Conservation (phyloP, 129 eudicot genomes). For the Deinandra increscens region DNA sequence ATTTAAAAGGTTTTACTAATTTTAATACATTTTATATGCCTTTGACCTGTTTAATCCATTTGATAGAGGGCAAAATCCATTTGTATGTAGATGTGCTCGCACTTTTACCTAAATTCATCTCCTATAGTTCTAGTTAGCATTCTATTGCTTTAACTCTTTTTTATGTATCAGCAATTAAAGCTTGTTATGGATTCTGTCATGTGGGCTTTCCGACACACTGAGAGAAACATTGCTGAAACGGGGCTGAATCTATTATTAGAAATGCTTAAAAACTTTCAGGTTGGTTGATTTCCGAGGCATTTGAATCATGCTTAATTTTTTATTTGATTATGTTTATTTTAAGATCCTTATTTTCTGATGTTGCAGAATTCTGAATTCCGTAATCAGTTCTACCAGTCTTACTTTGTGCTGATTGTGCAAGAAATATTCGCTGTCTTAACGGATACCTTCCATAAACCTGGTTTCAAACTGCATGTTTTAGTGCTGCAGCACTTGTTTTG, state of each 20-base stretch:
- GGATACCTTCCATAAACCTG: slow-evolving; percentile 97
- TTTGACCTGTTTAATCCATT: background rate
- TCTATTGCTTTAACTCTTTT: background rate
- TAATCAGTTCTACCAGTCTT: slow-evolving; percentile 79
- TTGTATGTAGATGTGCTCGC: background rate
- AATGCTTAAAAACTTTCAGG: slow-evolving; percentile 98
- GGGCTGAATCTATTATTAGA: slow-evolving; percentile 83
- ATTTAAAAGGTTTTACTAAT: background rate
- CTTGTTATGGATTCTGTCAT: slow-evolving; percentile 98
- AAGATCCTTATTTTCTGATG: background rate
- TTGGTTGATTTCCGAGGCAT: slow-evolving; percentile 19
- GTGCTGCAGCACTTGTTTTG: slow-evolving; percentile 89
- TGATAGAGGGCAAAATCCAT: background rate
- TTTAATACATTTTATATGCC: background rate
- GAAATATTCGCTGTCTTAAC: slow-evolving; percentile 96
- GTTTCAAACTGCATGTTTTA: slow-evolving; percentile 92
- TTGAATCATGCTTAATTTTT: slow-evolving; percentile 1
- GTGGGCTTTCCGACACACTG: slow-evolving; percentile 99
- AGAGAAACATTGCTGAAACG: slow-evolving; percentile 95
- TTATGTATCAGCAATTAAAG: slow-evolving; percentile 70
- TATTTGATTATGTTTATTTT: background rate
- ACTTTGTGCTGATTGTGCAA: slow-evolving; percentile 87
- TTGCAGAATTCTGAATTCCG: slow-evolving; percentile 88
- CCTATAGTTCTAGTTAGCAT: background rate
- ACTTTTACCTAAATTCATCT: background rate